Percentiles rank a stretch among this genome's conserved stretches.
These are phyloP conservation scores for Obba rivulosa DNA, from an alignment of 768 basidiomycete genomes.

Conservation along the genomic window DNA sequence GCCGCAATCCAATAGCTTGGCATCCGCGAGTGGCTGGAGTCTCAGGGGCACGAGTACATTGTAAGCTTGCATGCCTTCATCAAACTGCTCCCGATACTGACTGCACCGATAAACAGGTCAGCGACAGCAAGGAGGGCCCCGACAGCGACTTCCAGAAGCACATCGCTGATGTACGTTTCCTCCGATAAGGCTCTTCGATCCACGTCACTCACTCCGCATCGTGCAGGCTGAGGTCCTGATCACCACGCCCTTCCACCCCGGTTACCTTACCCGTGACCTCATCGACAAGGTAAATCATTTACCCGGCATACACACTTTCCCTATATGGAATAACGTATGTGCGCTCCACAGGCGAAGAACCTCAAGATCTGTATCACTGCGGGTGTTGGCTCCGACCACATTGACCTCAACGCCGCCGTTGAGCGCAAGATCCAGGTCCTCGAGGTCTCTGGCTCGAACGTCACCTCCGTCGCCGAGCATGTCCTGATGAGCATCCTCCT, in stretches of 20 bases:
- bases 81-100: not conserved
- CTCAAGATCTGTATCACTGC: conserved; percentile 89
- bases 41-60: conserved; percentile 70
- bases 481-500: conserved; percentile 88
- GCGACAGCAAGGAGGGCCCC: conserved; percentile 78
- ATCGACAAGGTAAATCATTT: conserved; percentile 49
- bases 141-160: conserved; percentile 81
- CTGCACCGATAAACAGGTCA: conserved; percentile 40
- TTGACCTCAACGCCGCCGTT: conserved; percentile 85
- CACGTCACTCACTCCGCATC: not conserved
- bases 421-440: conserved; percentile 64
- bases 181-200: too few relatives aligned
- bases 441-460: conserved; percentile 82
- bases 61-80: conserved; percentile 31
- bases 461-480: conserved; percentile 88
- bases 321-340: not conserved
- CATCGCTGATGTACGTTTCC: conserved; percentile 60
- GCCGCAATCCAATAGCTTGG: conserved; percentile 53
- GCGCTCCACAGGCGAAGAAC: conserved; percentile 53
- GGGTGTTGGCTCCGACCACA: conserved; percentile 87
- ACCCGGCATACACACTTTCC: not conserved
- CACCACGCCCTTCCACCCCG: conserved; percentile 85
- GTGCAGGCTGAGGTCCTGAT: conserved; percentile 70
- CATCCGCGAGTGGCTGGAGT: conserved; percentile 60
- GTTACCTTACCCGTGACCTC: conserved; percentile 72